These are phyloP conservation scores for Pyracantha coccinea DNA, from an alignment of 331 rosid genomes.

Conservation along the genomic window DNA sequence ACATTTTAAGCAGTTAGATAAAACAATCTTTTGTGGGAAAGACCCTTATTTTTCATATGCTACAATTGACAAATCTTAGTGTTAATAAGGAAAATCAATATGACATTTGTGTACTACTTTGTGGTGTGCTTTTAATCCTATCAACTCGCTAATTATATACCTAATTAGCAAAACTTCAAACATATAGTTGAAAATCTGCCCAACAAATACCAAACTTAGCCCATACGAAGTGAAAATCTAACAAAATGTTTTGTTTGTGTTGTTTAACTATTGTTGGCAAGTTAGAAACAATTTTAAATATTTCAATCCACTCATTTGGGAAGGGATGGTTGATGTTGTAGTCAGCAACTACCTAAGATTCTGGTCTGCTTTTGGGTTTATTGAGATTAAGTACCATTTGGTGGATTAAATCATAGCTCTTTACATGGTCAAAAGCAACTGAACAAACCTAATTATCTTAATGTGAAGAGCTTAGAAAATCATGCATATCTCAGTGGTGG, in stretches of 20 bases:
- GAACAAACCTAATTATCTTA: background rate
- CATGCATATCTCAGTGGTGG: background rate
- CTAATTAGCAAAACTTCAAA: too few species aligned
- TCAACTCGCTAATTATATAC: too few species aligned
- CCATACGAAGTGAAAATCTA: background rate
- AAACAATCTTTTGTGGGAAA: too few species aligned
- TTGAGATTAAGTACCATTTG: background rate
- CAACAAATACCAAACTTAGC: too few species aligned
- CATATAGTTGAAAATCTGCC: too few species aligned
- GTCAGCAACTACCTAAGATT: background rate
- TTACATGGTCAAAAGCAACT: slow-evolving; percentile 6
- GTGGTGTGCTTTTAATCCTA: too few species aligned
- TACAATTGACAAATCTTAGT: too few species aligned
- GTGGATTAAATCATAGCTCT: background rate
- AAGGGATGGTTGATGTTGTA: background rate
- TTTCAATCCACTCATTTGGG: background rate
- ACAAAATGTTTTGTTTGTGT: background rate
- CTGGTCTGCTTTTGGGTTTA: background rate
- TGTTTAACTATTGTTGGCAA: background rate
- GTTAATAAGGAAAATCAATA: too few species aligned
- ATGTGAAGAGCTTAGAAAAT: background rate
- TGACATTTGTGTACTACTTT: too few species aligned
- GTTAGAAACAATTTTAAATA: background rate
- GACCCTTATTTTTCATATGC: too few species aligned
- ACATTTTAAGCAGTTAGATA: too few species aligned